Conservation (phyloP, 306 rosid species). For the Albizia julibrissin region DNA sequence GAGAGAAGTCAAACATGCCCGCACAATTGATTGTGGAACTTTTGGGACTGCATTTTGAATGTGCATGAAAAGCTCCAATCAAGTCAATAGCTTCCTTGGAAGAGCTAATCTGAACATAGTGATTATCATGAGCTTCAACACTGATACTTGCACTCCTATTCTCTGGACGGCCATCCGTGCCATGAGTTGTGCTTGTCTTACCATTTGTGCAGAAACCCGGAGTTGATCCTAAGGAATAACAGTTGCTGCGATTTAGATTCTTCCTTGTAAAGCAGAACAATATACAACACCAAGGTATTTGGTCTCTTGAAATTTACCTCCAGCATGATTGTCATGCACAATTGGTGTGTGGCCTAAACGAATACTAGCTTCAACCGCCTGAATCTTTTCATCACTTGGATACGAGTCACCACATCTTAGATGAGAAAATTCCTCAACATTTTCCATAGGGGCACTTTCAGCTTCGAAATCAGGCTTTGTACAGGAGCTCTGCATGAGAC, state of each 20-base stretch:
- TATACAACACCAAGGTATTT: constrained; percentile 6
- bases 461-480: constrained; percentile 84
- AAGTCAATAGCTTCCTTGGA: constrained; percentile 69
- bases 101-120: constrained; percentile 49
- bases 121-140: constrained; percentile 64
- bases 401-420: constrained; percentile 43
- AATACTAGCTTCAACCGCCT: constrained; percentile 47
- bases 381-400: constrained; percentile 46
- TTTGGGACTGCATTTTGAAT: constrained; percentile 48
- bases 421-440: constrained; percentile 51
- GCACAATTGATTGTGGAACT: constrained; percentile 53
- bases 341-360: constrained; percentile 41
- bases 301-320: constrained; percentile 52
- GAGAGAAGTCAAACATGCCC: constrained; percentile 52
- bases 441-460: constrained; percentile 55
- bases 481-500: constrained; percentile 85
- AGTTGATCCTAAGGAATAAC: constrained; percentile 48
- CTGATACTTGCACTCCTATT: constrained; percentile 43
- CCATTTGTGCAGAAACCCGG: constrained; percentile 36
- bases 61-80: constrained; percentile 55
- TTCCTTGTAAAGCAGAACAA: constrained; percentile 24
- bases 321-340: constrained; percentile 45
- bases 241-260: constrained; percentile 33
- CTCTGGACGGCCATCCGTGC: constrained; percentile 50
- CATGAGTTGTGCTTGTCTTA: constrained; percentile 43